A percentile compares a stretch with the other conserved stretches of the same genome.
phyloP scores from a whole-genome alignment of 2,329 filamentous ascomycete genomes.

The Venturiaceae sp. region DNA sequence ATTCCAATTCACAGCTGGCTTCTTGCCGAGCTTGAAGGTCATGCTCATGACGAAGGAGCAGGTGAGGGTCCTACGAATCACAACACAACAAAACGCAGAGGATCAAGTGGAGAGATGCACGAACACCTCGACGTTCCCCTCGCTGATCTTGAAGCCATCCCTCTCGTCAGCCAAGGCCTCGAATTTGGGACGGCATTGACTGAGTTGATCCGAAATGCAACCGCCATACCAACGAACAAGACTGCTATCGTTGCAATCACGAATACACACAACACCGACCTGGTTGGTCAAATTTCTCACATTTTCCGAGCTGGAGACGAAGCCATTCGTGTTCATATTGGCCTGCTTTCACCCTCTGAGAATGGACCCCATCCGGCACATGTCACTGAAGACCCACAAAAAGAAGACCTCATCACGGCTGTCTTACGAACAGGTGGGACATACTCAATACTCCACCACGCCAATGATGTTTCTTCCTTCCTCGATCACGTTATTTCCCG shows the following conservation, averaged over 20 bases:
- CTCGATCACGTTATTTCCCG: constrained; percentile 15
- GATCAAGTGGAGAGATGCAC: constrained; percentile 11
- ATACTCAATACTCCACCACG: constrained; percentile 14
- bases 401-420: constrained; percentile 15
- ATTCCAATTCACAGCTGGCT: constrained; percentile 15
- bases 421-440: constrained; percentile 16
- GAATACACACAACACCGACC: constrained; percentile 10
- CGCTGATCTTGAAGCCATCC: constrained; percentile 1
- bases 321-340: constrained; percentile 15
- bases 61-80: constrained; percentile 8
- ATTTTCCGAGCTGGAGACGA: constrained; percentile 14
- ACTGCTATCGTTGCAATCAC: constrained; percentile 15
- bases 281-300: constrained; percentile 13
- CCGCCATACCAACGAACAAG: constrained; percentile 12
- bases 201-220: constrained; percentile 11
- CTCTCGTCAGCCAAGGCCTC: constrained; percentile 10
- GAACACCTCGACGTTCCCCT: background rate
- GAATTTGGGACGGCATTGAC: constrained; percentile 12
- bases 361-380: background rate
- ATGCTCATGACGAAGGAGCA: constrained; percentile 13
- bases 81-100: constrained; percentile 15
- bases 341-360: constrained; percentile 11
- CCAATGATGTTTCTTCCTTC: constrained; percentile 11
- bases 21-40: constrained; percentile 14
- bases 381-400: constrained; percentile 6